Evolutionary conservation across 75 land plant species (phyloP).

Genomic region (Pseudotsuga menziesii): DNA sequence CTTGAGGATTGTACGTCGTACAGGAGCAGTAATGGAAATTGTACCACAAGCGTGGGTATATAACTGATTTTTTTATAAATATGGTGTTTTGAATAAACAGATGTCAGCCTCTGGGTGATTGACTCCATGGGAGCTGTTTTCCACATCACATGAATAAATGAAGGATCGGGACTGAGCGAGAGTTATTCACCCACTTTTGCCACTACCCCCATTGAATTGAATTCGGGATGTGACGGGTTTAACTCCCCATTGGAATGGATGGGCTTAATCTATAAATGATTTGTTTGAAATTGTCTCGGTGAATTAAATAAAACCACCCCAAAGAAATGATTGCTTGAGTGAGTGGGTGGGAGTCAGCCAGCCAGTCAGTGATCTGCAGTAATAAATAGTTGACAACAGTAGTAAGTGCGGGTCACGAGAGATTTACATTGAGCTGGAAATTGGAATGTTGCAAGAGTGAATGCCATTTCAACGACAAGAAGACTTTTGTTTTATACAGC

Average conservation of each 20-base stretch:
- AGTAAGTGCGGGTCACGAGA: too few relatives aligned
- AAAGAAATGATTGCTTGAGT: too few relatives aligned
- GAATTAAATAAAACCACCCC: neutral
- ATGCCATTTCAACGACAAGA: neutral
- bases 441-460: too few relatives aligned
- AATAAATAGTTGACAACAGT: neutral
- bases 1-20: neutral
- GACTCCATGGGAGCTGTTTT: neutral
- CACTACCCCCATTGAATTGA: too few relatives aligned
- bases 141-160: neutral
- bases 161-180: too few relatives aligned
- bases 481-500: neutral
- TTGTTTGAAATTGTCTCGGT: neutral
- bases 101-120: neutral
- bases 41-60: neutral
- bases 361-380: neutral
- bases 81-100: neutral
- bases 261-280: constrained; percentile 3
- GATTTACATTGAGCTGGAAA: neutral
- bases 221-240: too few relatives aligned
- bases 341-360: neutral
- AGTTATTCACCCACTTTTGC: too few relatives aligned
- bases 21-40: neutral
- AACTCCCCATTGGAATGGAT: too few relatives aligned
- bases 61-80: neutral